Evolutionary conservation across 192 early-diverging fungal species (phyloP).

Genomic region (Lunasporangiospora selenospora): DNA sequence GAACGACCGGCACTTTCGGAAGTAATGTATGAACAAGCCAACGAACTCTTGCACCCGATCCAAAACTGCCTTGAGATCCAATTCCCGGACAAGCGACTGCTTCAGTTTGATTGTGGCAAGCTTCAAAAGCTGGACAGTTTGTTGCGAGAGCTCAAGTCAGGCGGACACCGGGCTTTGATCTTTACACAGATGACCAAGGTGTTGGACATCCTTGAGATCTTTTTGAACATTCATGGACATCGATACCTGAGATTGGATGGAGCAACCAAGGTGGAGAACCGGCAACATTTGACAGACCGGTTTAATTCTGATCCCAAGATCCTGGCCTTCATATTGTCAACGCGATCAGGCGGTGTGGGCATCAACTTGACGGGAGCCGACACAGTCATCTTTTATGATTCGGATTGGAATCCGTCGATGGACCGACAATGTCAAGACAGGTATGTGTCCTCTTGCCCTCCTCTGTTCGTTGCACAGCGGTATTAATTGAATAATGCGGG

Average conservation of each 20-base stretch:
- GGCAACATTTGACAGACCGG: constrained; percentile 62
- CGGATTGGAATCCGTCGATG: constrained; percentile 82
- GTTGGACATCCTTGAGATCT: constrained; percentile 69
- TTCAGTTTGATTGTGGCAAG: constrained; percentile 89
- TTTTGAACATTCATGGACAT: constrained; percentile 72
- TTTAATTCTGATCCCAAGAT: constrained; percentile 66
- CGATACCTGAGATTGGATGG: constrained; percentile 68
- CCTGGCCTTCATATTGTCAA: constrained; percentile 65
- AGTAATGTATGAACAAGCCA: constrained; percentile 19
- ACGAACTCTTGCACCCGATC: constrained; percentile 65
- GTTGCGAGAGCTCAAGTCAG: constrained; percentile 60
- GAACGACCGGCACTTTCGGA: constrained; percentile 11
- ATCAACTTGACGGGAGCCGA: constrained; percentile 83
- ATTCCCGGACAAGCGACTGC: constrained; percentile 82
- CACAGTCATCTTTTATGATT: constrained; percentile 81
- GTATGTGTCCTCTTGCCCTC: constrained; percentile 10
- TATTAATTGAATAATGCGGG: neutral
- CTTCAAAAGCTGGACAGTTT: constrained; percentile 66
- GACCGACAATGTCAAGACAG: constrained; percentile 75
- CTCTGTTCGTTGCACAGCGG: neutral
- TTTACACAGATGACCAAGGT: constrained; percentile 77
- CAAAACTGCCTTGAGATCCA: constrained; percentile 72
- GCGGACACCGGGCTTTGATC: constrained; percentile 66
- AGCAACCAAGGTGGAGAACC: constrained; percentile 63
- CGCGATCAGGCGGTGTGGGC: constrained; percentile 77